Percentiles rank a stretch among this genome's conserved stretches.
Conservation (phyloP, 2,329 filamentous ascomycete species). For the Alternaria arborescens region DNA sequence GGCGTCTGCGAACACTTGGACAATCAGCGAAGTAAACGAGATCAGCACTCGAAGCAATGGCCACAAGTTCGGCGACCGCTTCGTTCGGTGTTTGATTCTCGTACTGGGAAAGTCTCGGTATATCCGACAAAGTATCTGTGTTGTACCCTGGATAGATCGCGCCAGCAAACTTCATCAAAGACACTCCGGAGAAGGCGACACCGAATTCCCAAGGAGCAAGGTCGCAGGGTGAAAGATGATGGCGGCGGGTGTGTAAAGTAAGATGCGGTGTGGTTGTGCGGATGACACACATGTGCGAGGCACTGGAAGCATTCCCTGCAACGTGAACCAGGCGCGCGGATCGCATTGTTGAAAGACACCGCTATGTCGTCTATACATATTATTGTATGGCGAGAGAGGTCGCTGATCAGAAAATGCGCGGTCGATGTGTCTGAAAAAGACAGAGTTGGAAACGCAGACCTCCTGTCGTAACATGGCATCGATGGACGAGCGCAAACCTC, state of each 20-base stretch:
- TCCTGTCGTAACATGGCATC: no score
- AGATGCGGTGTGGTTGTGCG: conserved; percentile 1
- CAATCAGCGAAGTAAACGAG: not conserved
- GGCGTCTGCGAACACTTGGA: not conserved
- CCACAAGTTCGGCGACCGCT: not conserved
- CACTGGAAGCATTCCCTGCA: conserved; percentile 5
- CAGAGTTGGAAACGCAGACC: no score
- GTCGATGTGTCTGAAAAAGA: not conserved
- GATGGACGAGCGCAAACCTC: no score
- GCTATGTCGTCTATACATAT: not conserved
- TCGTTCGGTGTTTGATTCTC: not conserved
- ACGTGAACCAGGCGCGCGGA: conserved; percentile 7
- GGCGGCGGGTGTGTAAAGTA: not conserved
- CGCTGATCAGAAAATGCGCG: not conserved
- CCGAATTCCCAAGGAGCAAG: not conserved
- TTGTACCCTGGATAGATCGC: not conserved
- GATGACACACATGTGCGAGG: conserved; percentile 8
- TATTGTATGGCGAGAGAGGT: not conserved
- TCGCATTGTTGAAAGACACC: not conserved
- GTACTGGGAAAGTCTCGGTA: not conserved
- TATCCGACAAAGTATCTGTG: not conserved
- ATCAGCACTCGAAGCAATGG: not conserved
- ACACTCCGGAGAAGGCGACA: not conserved
- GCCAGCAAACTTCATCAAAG: not conserved
- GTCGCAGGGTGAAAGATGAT: not conserved